Percentiles rank a stretch among this genome's conserved stretches.
These are phyloP conservation scores for Citrus reticulata DNA, from an alignment of 345 rosid genomes.

Conservation along the genomic window DNA sequence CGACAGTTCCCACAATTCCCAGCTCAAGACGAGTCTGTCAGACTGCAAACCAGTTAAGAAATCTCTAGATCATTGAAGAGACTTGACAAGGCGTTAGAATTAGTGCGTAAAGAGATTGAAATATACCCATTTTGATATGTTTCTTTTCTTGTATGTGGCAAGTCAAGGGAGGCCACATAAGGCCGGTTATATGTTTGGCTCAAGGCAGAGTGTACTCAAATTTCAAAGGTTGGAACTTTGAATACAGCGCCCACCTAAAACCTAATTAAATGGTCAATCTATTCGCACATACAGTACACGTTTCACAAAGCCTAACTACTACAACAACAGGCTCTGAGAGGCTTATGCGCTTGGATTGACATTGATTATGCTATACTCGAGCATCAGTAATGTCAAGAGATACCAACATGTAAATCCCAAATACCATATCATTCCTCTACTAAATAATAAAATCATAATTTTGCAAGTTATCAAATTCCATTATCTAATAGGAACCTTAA, in stretches of 20 bases:
- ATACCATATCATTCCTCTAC: too few species aligned
- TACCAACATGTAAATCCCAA: too few species aligned
- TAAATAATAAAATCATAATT: too few species aligned
- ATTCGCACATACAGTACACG: background rate
- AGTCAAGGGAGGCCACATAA: background rate
- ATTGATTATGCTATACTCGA: too few species aligned
- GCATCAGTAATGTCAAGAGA: too few species aligned
- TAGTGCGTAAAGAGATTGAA: background rate
- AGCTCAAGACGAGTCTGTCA: background rate
- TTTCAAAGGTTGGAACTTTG: constrained; percentile 3
- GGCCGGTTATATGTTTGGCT: background rate
- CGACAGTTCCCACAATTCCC: too few species aligned
- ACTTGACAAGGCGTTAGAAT: background rate
- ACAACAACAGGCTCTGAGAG: background rate
- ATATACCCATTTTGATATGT: background rate
- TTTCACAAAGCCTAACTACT: background rate
- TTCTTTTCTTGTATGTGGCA: background rate
- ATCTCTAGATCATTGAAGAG: background rate
- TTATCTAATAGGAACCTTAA: too few species aligned
- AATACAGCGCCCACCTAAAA: background rate
- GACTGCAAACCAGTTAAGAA: background rate
- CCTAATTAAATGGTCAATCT: constrained; percentile 12
- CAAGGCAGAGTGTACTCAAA: background rate
- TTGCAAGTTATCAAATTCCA: too few species aligned
- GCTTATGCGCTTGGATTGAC: background rate